phyloP scores from a whole-genome alignment of 108 stramenopile genomes.

The Skeletonema potamos region DNA sequence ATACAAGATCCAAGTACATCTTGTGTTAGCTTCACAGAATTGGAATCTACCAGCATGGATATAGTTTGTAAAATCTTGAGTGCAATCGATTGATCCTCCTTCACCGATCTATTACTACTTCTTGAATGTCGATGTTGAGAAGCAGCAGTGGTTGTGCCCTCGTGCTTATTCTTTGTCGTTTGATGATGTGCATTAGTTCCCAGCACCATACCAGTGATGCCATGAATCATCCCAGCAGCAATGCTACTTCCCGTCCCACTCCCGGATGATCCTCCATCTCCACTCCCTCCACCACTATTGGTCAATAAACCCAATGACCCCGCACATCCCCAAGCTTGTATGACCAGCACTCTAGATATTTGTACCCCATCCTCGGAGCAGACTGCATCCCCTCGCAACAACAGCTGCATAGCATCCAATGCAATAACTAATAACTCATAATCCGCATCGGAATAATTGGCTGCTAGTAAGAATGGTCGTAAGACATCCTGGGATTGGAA shows the following conservation, averaged over 20 bases:
- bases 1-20: constrained; percentile 45
- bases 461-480: constrained; percentile 81
- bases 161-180: not conserved
- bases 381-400: constrained; percentile 84
- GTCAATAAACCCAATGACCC: constrained; percentile 23
- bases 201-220: constrained; percentile 3
- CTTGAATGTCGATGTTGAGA: constrained; percentile 12
- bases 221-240: constrained; percentile 30
- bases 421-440: constrained; percentile 60
- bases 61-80: constrained; percentile 48
- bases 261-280: not conserved
- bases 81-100: constrained; percentile 50
- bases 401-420: constrained; percentile 64
- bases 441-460: constrained; percentile 80
- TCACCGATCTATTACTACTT: constrained; percentile 25
- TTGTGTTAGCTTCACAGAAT: constrained; percentile 29
- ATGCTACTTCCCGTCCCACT: constrained; percentile 6
- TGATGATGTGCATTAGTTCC: constrained; percentile 15
- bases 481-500: constrained; percentile 79
- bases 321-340: constrained; percentile 74
- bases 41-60: constrained; percentile 50
- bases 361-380: constrained; percentile 70
- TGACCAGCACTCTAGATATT: constrained; percentile 73
- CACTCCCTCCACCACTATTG: constrained; percentile 3
- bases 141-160: not conserved